Evolutionary conservation across 306 rosid species (phyloP).

Genomic region (Acacia acuminata): DNA sequence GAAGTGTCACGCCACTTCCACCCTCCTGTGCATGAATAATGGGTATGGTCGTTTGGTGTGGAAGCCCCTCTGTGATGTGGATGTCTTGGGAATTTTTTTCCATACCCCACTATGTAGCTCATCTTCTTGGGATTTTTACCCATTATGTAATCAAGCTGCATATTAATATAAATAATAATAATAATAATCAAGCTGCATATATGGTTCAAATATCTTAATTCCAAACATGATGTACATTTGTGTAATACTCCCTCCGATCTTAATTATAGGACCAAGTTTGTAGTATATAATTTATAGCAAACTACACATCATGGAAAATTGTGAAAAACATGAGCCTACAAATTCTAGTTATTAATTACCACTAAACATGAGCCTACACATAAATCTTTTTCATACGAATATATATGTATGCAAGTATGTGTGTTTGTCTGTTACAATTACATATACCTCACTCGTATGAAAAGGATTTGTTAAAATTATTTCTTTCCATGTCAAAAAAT

Average conservation of each 20-base stretch:
- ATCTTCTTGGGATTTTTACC: slow-evolving; percentile 70
- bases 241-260: too few species aligned
- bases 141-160: slow-evolving; percentile 61
- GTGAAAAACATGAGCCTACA: neutral
- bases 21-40: slow-evolving; percentile 54
- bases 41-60: slow-evolving; percentile 46
- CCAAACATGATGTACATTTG: neutral
- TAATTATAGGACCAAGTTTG: too few species aligned
- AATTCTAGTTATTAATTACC: neutral
- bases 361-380: too few species aligned
- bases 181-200: slow-evolving; percentile 45
- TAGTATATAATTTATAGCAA: neutral
- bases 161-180: too few species aligned
- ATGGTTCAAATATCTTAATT: neutral
- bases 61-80: slow-evolving; percentile 72
- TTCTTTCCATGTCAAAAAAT: too few species aligned
- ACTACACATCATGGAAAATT: neutral
- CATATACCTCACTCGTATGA: too few species aligned
- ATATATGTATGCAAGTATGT: too few species aligned
- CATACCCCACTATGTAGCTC: slow-evolving; percentile 71
- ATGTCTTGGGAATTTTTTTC: slow-evolving; percentile 50
- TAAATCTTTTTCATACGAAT: too few species aligned
- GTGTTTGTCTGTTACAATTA: too few species aligned
- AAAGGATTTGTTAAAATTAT: too few species aligned
- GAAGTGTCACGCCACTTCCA: slow-evolving; percentile 54